phyloP scores from a whole-genome alignment of 495 filamentous ascomycete species.

The Talaromyces liani region DNA sequence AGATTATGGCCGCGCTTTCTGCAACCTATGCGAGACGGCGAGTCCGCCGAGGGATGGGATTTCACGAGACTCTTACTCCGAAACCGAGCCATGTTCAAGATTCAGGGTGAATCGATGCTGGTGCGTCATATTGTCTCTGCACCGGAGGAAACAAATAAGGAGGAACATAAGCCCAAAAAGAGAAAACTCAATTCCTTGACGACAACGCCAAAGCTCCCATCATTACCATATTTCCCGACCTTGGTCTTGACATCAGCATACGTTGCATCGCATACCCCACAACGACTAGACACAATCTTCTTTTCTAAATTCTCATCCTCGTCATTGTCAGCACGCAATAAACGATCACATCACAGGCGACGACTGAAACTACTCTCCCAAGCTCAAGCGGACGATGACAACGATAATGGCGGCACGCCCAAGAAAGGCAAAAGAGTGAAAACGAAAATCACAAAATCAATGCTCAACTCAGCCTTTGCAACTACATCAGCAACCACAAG shows the following conservation, averaged over 20 bases:
- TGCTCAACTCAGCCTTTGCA: slow-evolving; percentile 32
- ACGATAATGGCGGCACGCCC: slow-evolving; percentile 19
- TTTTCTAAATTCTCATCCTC: slow-evolving; percentile 76
- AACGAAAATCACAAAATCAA: slow-evolving; percentile 42
- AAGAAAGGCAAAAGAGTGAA: slow-evolving; percentile 33
- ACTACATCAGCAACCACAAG: slow-evolving; percentile 33
- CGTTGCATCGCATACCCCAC: slow-evolving; percentile 81
- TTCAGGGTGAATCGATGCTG: slow-evolving; percentile 66
- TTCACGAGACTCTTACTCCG: slow-evolving; percentile 74
- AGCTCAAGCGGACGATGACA: slow-evolving; percentile 31
- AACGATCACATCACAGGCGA: slow-evolving; percentile 51
- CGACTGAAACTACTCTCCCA: slow-evolving; percentile 38
- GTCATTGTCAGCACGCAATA: slow-evolving; percentile 36
- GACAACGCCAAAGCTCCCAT: slow-evolving; percentile 30
- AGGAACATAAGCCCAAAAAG: slow-evolving; percentile 16
- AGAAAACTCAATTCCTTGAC: slow-evolving; percentile 14
- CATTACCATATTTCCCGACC: slow-evolving; percentile 72
- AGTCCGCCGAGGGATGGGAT: slow-evolving; percentile 45
- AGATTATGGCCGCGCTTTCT: slow-evolving; percentile 79
- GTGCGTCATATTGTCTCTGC: slow-evolving; percentile 61
- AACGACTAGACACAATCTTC: slow-evolving; percentile 66
- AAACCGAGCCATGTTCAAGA: slow-evolving; percentile 66
- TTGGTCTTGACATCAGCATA: slow-evolving; percentile 82
- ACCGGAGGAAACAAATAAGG: slow-evolving; percentile 26
- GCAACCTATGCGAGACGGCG: slow-evolving; percentile 33